Evolutionary conservation across 2,329 filamentous ascomycete genomes (phyloP), one percentile per base, ranked within the genome.

Genomic region (Cytospora paraplurivora): DNA sequence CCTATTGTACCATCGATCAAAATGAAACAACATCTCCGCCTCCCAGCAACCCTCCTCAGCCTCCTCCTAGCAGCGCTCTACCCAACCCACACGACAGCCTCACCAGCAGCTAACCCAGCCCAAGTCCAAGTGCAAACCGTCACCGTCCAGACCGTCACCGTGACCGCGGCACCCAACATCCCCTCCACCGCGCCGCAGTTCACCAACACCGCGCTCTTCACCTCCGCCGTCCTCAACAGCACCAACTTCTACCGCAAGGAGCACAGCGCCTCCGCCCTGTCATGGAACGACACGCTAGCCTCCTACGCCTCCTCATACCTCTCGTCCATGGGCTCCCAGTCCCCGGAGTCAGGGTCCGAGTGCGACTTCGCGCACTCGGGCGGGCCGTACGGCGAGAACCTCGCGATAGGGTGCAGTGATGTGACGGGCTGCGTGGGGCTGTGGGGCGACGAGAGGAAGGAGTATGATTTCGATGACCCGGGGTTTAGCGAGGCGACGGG

Each of bases 351-450:
- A 12, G 64, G 64, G 2, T 68, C 71, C 64, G 67, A 67, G 38
- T 84, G 83, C 73, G 70, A 72, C 2, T 85, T 87, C 67, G 71
- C 75, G 58, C 86, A 89, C 75, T 84, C 78, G 67, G 81, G 81
- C 61, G 87, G 87, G 0, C 85, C 87, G 0, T 87, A 87, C 66
- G 90, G 90, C 70, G 90, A 93, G 76, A 93, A 93, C 74, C 81
- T 93, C 4, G 89, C 89, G 8, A 79, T 86, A 5, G 89, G 89
- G 4, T 92, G 86, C 72, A 67, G 78, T 0, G 86, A 88, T 70
- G 83, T 82, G 1, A 82, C 82, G 0, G 77, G 80, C 4, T 81
- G 83, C 56, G 78, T 93, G n/a, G 82, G 85, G 52, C 83, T 81
- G 1, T 93, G 90, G 89, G 90, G 85, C 19, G 71, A 81, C 67